A percentile compares a stretch with the other conserved stretches of the same genome.
phyloP scores from a whole-genome alignment of 1,284 basidiomycete species.

The Apiotrichum gracile region DNA sequence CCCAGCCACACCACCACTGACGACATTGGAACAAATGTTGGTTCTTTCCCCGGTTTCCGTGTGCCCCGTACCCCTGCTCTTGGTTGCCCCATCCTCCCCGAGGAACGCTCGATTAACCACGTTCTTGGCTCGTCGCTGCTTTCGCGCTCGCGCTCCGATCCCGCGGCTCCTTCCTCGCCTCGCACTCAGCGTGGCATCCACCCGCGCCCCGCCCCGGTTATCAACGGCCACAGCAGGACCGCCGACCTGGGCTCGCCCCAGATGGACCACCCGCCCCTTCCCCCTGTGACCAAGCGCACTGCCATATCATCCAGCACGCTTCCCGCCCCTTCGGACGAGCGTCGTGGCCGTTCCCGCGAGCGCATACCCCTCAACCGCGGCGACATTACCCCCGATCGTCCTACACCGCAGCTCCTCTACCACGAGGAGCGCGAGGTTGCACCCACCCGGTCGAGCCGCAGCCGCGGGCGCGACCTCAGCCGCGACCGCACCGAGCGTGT shows the following conservation, averaged over 20 bases:
- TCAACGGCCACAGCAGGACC: background rate
- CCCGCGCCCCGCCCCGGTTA: constrained; percentile 6
- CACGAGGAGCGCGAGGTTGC: constrained; percentile 39
- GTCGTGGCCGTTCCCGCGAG: constrained; percentile 34
- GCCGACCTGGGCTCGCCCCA: background rate
- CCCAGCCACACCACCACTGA: constrained; percentile 17
- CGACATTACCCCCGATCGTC: constrained; percentile 14
- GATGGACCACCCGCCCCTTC: constrained; percentile 4
- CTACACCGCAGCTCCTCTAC: constrained; percentile 17
- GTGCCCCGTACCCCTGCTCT: constrained; percentile 12
- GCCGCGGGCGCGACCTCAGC: constrained; percentile 16
- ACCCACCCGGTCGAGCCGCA: constrained; percentile 24
- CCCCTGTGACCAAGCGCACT: constrained; percentile 3
- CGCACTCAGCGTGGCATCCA: constrained; percentile 15
- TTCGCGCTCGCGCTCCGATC: constrained; percentile 41
- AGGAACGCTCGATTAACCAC: constrained; percentile 11
- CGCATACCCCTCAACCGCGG: constrained; percentile 17
- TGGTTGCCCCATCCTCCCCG: constrained; percentile 10
- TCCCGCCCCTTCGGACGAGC: background rate
- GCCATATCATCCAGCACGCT: background rate
- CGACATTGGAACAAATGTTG: constrained; percentile 10
- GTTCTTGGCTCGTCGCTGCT: constrained; percentile 25
- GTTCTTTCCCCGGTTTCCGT: constrained; percentile 15
- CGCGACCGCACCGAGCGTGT: constrained; percentile 10
- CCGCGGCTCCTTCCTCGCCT: constrained; percentile 20